phyloP scores from a whole-genome alignment of 139 green algal species.

The Tetraselmis chui region DNA sequence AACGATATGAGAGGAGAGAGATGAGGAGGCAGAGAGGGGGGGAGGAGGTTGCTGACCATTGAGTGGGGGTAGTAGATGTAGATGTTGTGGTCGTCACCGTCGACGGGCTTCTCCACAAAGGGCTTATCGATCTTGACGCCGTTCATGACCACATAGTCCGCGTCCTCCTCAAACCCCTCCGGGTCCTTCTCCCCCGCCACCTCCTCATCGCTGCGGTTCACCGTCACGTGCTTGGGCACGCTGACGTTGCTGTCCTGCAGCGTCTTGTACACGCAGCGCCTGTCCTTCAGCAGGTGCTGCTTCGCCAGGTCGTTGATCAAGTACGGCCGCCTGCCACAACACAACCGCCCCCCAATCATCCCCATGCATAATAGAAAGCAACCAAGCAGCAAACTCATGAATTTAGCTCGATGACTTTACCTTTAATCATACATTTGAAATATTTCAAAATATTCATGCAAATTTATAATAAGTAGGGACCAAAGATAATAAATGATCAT shows the following conservation, averaged over 20 bases:
- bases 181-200: slow-evolving; percentile 36
- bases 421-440: too few species aligned
- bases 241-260: slow-evolving; percentile 78
- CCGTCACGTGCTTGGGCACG: slow-evolving; percentile 80
- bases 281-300: slow-evolving; percentile 84
- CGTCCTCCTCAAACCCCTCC: slow-evolving; percentile 75
- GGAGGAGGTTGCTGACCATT: slow-evolving; percentile 61
- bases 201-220: slow-evolving; percentile 62
- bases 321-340: slow-evolving; percentile 68
- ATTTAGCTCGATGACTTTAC: too few species aligned
- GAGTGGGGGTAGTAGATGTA: slow-evolving; percentile 97
- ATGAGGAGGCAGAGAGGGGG: too few species aligned
- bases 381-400: too few species aligned
- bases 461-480: too few species aligned
- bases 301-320: slow-evolving; percentile 87
- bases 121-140: slow-evolving; percentile 86
- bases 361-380: not conserved
- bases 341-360: too few species aligned
- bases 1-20: too few species aligned
- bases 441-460: too few species aligned
- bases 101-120: slow-evolving; percentile 97
- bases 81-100: slow-evolving; percentile 96
- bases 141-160: slow-evolving; percentile 79
- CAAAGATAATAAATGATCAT: too few species aligned
- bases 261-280: slow-evolving; percentile 72